Evolutionary conservation across 441 rosid genomes (phyloP).

Genomic region (Isatis lusitanica): DNA sequence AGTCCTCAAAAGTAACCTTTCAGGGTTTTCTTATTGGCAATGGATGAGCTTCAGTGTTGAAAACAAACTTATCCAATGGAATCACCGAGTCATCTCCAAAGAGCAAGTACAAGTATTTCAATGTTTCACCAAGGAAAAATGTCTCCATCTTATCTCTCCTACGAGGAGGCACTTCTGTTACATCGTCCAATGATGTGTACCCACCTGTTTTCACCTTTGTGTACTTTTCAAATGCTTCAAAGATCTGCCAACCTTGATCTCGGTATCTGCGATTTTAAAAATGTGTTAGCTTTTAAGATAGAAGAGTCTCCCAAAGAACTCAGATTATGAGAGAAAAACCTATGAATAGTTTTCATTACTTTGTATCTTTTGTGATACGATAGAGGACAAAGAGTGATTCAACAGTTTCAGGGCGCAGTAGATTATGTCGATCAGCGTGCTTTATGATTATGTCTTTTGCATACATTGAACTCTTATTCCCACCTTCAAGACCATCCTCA

Average conservation of each 20-base stretch:
- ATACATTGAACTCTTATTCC: constrained; percentile 78
- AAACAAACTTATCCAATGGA: constrained; percentile 82
- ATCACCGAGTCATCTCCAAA: constrained; percentile 74
- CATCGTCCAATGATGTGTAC: constrained; percentile 81
- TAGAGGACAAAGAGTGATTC: constrained; percentile 87
- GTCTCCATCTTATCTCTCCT: constrained; percentile 96
- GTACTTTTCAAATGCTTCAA: constrained; percentile 86
- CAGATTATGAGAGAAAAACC: constrained; percentile 5
- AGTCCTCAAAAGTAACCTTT: constrained; percentile 23
- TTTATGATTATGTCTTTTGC: constrained; percentile 84
- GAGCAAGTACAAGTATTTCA: constrained; percentile 86
- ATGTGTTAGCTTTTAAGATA: constrained; percentile 1
- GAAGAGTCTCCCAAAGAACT: constrained; percentile 2
- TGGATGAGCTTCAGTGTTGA: constrained; percentile 95
- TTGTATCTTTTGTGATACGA: constrained; percentile 80
- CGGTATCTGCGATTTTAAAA: constrained; percentile 59
- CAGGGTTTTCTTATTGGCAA: constrained; percentile 55
- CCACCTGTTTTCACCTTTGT: constrained; percentile 88
- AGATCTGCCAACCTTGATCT: constrained; percentile 98
- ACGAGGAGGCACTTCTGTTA: constrained; percentile 75
- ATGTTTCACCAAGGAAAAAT: constrained; percentile 86
- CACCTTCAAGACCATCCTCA: constrained; percentile 87
- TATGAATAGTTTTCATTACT: constrained; percentile 49
- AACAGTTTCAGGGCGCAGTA: constrained; percentile 94
- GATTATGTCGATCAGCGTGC: constrained; percentile 83